These are phyloP conservation scores for Hydnomerulius pinastri DNA, from an alignment of 768 basidiomycete genomes.

Conservation along the genomic window DNA sequence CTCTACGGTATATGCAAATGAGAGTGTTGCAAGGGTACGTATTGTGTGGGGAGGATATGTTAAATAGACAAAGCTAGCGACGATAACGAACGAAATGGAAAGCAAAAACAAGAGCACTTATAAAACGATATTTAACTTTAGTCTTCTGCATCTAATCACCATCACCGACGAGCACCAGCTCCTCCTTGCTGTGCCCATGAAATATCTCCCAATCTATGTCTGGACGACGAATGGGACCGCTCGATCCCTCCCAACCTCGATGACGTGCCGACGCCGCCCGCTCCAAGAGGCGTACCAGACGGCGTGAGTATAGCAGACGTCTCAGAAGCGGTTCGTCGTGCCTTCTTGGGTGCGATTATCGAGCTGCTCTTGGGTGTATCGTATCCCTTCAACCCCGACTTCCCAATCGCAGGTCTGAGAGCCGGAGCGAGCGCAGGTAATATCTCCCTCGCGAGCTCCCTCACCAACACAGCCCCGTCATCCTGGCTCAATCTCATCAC, in stretches of 20 bases:
- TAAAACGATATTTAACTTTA: conserved; percentile 3
- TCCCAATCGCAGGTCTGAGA: conserved; percentile 51
- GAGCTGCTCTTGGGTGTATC: conserved; percentile 40
- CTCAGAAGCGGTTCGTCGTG: conserved; percentile 73
- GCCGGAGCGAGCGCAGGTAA: conserved; percentile 75
- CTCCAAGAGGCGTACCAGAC: conserved; percentile 21
- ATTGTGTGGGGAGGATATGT: conserved; percentile 16
- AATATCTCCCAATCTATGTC: conserved; percentile 64
- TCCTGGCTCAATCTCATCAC: conserved; percentile 79
- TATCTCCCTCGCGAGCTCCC: conserved; percentile 86
- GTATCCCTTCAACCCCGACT: conserved; percentile 29
- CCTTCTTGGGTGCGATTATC: conserved; percentile 61
- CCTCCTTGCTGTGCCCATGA: conserved; percentile 50
- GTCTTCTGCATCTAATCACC: not conserved
- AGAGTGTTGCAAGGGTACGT: conserved; percentile 27
- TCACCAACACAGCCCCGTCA: conserved; percentile 89
- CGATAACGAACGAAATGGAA: conserved; percentile 20
- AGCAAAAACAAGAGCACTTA: conserved; percentile 6
- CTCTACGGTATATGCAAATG: conserved; percentile 31
- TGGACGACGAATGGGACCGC: conserved; percentile 39
- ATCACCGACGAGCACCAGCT: conserved; percentile 23
- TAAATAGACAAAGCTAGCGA: conserved; percentile 17
- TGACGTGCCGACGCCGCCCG: conserved; percentile 10
- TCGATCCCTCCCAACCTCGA: conserved; percentile 37
- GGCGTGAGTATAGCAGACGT: conserved; percentile 42